Conservation (phyloP, 2,329 filamentous ascomycete species). For the Dichotomopilus funicola region DNA sequence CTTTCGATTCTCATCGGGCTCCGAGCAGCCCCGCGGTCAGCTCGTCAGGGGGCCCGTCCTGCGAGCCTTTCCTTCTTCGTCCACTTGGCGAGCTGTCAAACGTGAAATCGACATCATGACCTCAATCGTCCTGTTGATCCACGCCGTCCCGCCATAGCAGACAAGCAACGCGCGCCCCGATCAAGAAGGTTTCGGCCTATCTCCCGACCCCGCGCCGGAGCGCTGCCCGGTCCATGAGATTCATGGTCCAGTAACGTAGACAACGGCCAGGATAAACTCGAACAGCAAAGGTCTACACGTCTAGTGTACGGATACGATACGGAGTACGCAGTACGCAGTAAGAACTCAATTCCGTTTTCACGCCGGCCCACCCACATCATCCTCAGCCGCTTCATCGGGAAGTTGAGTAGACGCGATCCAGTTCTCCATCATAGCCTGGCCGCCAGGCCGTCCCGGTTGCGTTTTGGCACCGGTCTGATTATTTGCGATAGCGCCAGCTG, state of each 20-base stretch:
- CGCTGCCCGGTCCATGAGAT: too few species aligned
- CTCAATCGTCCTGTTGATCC: conserved; percentile 9
- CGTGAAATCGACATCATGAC: conserved; percentile 5
- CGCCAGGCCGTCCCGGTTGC: conserved; percentile 32
- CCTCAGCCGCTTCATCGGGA: conserved; percentile 34
- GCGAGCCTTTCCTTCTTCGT: not conserved
- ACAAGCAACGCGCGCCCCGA: not conserved
- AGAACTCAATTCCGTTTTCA: not conserved
- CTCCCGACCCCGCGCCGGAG: not conserved
- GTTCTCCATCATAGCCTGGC: conserved; percentile 72
- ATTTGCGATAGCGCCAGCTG: not conserved
- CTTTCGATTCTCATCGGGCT: too few species aligned
- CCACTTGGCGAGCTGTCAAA: not conserved
- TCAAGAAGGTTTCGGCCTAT: conserved; percentile 1
- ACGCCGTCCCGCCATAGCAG: not conserved
- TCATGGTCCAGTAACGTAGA: too few species aligned
- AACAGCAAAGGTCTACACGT: too few species aligned
- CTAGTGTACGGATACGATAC: not conserved
- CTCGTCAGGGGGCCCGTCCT: too few species aligned
- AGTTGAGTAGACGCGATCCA: conserved; percentile 78
- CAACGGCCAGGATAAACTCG: too few species aligned
- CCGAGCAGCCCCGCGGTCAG: too few species aligned
- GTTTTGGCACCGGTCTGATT: conserved; percentile 3
- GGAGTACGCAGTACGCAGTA: not conserved
- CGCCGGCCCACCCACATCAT: conserved; percentile 18